Evolutionary conservation across 2,329 filamentous ascomycete genomes (phyloP).

Genomic region (Cladosporium sp.): DNA sequence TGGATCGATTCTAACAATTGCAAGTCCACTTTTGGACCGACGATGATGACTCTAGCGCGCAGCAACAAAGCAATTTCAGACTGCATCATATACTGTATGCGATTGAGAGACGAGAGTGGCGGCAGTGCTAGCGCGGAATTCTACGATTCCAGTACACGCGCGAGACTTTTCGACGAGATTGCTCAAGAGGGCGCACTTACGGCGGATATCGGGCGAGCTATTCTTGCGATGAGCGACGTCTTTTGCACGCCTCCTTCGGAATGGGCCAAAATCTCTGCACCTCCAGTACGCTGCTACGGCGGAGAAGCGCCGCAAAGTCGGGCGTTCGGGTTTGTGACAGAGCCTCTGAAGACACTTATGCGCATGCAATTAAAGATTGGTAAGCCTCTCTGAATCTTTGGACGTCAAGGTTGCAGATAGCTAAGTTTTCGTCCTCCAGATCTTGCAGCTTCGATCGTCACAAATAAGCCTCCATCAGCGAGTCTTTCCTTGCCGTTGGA

Average conservation of each 20-base stretch:
- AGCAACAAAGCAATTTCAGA: neutral
- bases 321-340: neutral
- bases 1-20: constrained; percentile 7
- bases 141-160: neutral
- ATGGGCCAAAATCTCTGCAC: neutral
- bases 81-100: constrained; percentile 5
- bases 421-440: neutral
- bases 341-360: constrained; percentile 4
- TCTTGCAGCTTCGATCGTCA: neutral
- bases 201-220: neutral
- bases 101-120: neutral
- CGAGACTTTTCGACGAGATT: neutral
- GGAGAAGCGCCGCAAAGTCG: neutral
- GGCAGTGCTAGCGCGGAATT: neutral
- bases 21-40: constrained; percentile 1
- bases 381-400: neutral
- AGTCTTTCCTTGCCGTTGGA: neutral
- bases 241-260: neutral
- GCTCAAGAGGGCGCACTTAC: neutral
- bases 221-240: neutral
- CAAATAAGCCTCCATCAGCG: neutral
- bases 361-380: constrained; percentile 3
- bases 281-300: neutral
- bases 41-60: constrained; percentile 8
- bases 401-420: neutral